A percentile compares a stretch with the other conserved stretches of the same genome.
These are phyloP conservation scores for Apophysomyces ossiformis DNA, from an alignment of 371 early-diverging fungal species.

Conservation along the genomic window DNA sequence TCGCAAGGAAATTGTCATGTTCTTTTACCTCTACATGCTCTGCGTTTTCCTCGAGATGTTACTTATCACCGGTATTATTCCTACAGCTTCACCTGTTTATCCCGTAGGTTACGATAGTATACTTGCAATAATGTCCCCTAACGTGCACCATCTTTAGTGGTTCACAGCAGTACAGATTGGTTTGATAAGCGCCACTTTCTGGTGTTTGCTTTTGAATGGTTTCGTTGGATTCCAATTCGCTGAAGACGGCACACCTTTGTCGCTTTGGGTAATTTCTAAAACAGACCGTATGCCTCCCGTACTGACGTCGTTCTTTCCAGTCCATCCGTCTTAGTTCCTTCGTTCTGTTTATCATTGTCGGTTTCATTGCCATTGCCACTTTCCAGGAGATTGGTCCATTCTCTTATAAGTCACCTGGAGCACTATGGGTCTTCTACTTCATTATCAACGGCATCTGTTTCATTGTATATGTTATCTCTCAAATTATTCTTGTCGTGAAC, in stretches of 20 bases:
- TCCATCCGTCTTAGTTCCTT: conserved; percentile 85
- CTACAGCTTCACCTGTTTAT: conserved; percentile 71
- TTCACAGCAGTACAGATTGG: conserved; percentile 87
- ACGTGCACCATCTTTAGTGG: conserved; percentile 60
- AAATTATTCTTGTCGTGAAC: conserved; percentile 92
- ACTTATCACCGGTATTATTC: conserved; percentile 81
- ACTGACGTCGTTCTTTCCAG: conserved; percentile 39
- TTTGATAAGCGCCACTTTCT: conserved; percentile 82
- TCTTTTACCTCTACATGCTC: conserved; percentile 85
- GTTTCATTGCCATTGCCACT: conserved; percentile 85
- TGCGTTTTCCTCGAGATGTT: conserved; percentile 79
- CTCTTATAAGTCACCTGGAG: conserved; percentile 64
- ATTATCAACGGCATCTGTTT: conserved; percentile 84
- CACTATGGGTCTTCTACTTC: conserved; percentile 89
- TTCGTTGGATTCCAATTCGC: conserved; percentile 96
- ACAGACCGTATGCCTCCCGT: not conserved
- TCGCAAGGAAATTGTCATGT: conserved; percentile 92
- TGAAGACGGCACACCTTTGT: conserved; percentile 92
- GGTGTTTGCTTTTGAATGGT: conserved; percentile 93
- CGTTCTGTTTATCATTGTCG: conserved; percentile 75
- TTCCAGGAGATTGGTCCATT: conserved; percentile 74
- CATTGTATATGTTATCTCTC: conserved; percentile 85
- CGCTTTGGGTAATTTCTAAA: conserved; percentile 78
- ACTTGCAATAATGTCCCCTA: not conserved
- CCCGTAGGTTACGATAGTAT: conserved; percentile 55